Base-by-base conservation (phyloP, 768 basidiomycete species). In the Cystofilobasidium macerans region DNA sequence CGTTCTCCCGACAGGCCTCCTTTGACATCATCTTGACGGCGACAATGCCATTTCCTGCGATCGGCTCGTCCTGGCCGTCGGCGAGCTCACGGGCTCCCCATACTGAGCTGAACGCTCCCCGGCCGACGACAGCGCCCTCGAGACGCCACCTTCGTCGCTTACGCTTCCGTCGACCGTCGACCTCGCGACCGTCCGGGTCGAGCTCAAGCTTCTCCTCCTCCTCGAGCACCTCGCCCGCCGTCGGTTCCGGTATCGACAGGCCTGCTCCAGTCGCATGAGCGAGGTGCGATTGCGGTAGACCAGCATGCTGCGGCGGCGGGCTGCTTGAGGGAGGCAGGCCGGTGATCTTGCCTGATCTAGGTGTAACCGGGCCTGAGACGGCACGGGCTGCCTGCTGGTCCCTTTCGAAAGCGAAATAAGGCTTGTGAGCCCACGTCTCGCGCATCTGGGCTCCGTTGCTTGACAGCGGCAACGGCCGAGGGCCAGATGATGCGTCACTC, bases 1-100 rank as follows among this genome's bases (percentile, higher is more conserved):
- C 85, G 71, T 85, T 84, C 69, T 82, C 80, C 30, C 78, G 76
- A 63, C 78, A 81, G 42, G 78, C 62, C 53, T 75, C 73, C 33
- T 79, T 71, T 48, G 79, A 77, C 67, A 82, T 79, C 73, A 82
- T 75, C 76, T 84, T 84, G 72, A 83, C 76, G 16, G 83, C 83
- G n/a, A 82, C 82, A 1, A 80, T 62, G 70, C 65, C 33, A 51
- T 58, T 51, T 69, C 60, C 32, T 69, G 70, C 42, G 68, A 66
- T 57, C 59, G 71, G 16, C 67, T 60, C 18, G 42, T 42, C 32
- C 22, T 20, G 32, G 42, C 35, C 35, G 24, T 61, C 28, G 30
- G n/a, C 20, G 9, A 61, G 36, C 47, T 54, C 20, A 24, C 36
- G 48, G 7, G 65, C 65, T 20, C 59, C 65, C 65, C 65, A 66